A percentile compares a stretch with the other conserved stretches of the same genome.
phyloP scores from a whole-genome alignment of 2,329 filamentous ascomycete genomes.

The Didymella keratinophila region DNA sequence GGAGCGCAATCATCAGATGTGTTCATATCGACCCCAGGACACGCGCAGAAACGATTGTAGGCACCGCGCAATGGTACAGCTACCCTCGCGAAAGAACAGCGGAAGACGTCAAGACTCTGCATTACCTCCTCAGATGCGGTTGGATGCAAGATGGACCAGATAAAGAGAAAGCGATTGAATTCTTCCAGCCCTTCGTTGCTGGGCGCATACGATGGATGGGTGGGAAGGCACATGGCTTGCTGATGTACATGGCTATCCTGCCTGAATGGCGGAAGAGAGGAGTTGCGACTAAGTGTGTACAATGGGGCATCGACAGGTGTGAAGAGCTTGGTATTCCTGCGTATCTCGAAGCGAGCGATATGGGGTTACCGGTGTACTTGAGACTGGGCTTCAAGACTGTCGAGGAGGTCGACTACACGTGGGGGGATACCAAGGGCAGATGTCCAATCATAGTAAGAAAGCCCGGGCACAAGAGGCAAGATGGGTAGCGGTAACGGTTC shows the following conservation, averaged over 20 bases:
- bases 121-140: background rate
- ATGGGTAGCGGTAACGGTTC: background rate
- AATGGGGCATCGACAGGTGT: background rate
- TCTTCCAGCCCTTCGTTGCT: background rate
- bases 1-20: background rate
- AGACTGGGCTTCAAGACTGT: background rate
- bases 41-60: background rate
- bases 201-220: background rate
- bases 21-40: background rate
- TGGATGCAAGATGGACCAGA: background rate
- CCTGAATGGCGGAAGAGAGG: background rate
- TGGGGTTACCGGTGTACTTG: background rate
- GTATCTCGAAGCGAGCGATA: background rate
- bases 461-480: background rate
- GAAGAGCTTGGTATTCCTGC: background rate
- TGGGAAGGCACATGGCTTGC: background rate
- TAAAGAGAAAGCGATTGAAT: background rate
- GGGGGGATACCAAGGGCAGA: background rate
- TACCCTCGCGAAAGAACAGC: background rate
- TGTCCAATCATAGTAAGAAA: background rate
- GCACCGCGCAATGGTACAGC: background rate
- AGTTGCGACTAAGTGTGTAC: background rate
- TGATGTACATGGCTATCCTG: background rate
- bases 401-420: background rate
- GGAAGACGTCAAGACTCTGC: background rate